A percentile compares a stretch with the other conserved stretches of the same genome.
These are phyloP conservation scores for Dacryopinax spathularia DNA, from an alignment of 768 basidiomycete species.

Conservation along the genomic window DNA sequence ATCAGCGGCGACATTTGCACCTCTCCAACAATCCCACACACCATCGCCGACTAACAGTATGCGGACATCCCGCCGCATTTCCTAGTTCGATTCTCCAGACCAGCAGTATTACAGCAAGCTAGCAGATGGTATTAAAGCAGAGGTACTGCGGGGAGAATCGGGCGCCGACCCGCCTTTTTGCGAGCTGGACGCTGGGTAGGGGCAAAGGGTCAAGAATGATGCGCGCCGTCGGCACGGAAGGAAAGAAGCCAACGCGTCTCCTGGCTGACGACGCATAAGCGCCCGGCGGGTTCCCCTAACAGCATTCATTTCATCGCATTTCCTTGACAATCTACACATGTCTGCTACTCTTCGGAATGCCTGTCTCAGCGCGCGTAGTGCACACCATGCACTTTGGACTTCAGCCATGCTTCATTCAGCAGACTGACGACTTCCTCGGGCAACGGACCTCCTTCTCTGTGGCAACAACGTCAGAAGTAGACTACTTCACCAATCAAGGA, in stretches of 20 bases:
- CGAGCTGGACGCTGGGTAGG: background rate
- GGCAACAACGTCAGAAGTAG: background rate
- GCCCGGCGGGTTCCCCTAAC: too few relatives aligned
- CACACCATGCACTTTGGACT: constrained; percentile 2
- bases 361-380: constrained; percentile 1
- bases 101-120: background rate
- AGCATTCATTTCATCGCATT: background rate
- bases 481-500: background rate
- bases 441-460: background rate
- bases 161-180: background rate
- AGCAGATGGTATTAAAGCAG: background rate
- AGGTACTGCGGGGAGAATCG: background rate
- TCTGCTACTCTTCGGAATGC: background rate
- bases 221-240: background rate
- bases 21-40: constrained; percentile 25
- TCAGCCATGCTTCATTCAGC: constrained; percentile 5
- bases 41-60: constrained; percentile 91
- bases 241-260: background rate
- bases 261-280: too few relatives aligned
- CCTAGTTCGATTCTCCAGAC: background rate
- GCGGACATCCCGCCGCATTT: constrained; percentile 82
- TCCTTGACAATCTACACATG: background rate
- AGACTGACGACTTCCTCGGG: constrained; percentile 9
- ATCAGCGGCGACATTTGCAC: constrained; percentile 7
- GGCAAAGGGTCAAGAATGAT: background rate